phyloP scores from a whole-genome alignment of 108 stramenopile genomes.

The Cyclotella atomus region DNA sequence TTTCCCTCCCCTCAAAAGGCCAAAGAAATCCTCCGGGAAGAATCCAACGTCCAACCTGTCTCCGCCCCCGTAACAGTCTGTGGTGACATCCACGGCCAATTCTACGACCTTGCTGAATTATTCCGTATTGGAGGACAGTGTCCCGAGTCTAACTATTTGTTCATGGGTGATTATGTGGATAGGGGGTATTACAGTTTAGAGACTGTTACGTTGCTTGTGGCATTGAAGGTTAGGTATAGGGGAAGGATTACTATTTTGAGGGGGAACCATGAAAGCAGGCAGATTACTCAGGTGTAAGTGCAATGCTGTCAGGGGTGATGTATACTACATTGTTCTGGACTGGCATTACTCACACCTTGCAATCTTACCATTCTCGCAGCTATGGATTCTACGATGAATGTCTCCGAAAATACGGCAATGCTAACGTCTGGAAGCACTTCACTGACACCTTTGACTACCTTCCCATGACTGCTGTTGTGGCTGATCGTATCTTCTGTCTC shows the following conservation, averaged over 20 bases:
- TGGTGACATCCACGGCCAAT: slow-evolving; percentile 93
- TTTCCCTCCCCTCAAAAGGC: no score
- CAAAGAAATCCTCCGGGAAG: slow-evolving; percentile 74
- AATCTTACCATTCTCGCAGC: no score
- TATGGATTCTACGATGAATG: slow-evolving; percentile 99
- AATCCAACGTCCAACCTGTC: slow-evolving; percentile 91
- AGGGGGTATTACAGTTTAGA: slow-evolving; percentile 98
- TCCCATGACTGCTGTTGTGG: slow-evolving; percentile 95
- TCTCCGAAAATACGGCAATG: slow-evolving; percentile 96
- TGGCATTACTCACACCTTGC: no score
- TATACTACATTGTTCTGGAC: no score
- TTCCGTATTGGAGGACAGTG: slow-evolving; percentile 95
- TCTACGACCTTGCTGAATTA: slow-evolving; percentile 94
- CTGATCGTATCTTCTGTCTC: slow-evolving; percentile 93
- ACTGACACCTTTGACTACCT: slow-evolving; percentile 98
- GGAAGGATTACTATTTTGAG: slow-evolving; percentile 94
- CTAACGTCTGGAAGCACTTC: slow-evolving; percentile 98
- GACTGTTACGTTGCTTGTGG: slow-evolving; percentile 92
- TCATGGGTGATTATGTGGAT: slow-evolving; percentile 99
- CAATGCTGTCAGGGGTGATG: no score
- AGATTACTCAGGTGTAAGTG: slow-evolving; percentile 98
- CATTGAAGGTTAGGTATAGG: slow-evolving; percentile 95
- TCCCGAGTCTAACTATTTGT: slow-evolving; percentile 98
- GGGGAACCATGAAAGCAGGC: slow-evolving; percentile 92
- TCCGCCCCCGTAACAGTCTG: slow-evolving; percentile 92